phyloP scores from a whole-genome alignment of 1,284 basidiomycete species.

The Ceratobasidium sp. region DNA sequence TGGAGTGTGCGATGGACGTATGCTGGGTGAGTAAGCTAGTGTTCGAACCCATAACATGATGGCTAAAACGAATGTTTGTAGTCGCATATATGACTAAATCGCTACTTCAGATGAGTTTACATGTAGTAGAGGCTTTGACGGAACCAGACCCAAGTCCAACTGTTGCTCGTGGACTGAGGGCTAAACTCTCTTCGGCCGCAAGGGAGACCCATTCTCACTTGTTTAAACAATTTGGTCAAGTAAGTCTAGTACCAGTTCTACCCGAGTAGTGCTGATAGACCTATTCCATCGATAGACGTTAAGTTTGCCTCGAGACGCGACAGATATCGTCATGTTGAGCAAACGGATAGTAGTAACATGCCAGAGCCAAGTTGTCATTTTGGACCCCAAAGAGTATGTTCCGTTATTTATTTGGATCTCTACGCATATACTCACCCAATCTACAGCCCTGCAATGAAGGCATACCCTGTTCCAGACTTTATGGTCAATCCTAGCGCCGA shows the following conservation, averaged over 20 bases:
- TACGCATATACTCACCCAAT: constrained; percentile 49
- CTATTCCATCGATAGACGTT: constrained; percentile 64
- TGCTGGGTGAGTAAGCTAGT: constrained; percentile 64
- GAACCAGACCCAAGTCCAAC: constrained; percentile 53
- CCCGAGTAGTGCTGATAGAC: neutral
- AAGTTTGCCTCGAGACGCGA: constrained; percentile 73
- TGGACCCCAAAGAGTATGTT: constrained; percentile 75
- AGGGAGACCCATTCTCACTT: constrained; percentile 56
- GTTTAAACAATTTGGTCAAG: constrained; percentile 75
- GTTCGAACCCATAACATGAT: neutral
- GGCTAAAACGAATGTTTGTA: constrained; percentile 53
- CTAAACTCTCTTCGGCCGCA: constrained; percentile 20
- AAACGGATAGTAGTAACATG: constrained; percentile 76
- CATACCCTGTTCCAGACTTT: constrained; percentile 74
- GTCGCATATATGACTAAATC: constrained; percentile 78
- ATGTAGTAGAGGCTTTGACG: constrained; percentile 62
- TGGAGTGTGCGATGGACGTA: constrained; percentile 67
- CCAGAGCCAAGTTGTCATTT: constrained; percentile 72
- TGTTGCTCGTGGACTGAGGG: constrained; percentile 31
- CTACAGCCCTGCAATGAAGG: constrained; percentile 56
- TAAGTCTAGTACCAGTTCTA: constrained; percentile 57
- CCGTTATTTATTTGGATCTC: constrained; percentile 7
- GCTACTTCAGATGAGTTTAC: constrained; percentile 69
- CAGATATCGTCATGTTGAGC: constrained; percentile 67
- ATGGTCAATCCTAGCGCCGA: constrained; percentile 57